phyloP scores from a whole-genome alignment of 371 early-diverging fungal genomes.

The Rhizomucor pusillus region DNA sequence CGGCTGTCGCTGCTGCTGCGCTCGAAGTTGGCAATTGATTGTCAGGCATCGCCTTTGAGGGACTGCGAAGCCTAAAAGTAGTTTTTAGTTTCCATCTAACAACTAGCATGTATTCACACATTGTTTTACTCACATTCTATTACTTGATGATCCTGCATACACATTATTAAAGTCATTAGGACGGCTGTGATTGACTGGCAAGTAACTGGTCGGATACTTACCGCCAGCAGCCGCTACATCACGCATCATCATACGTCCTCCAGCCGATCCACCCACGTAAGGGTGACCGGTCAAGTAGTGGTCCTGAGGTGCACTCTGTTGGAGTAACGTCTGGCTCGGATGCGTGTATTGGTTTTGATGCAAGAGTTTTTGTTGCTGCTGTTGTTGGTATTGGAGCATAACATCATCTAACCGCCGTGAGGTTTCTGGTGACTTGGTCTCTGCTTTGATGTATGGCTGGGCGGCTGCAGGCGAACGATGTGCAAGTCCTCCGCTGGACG shows the following conservation, averaged over 20 bases:
- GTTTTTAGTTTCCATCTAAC: conserved; percentile 2
- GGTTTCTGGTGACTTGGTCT: conserved; percentile 45
- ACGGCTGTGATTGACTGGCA: conserved; percentile 1
- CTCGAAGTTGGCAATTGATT: conserved; percentile 1
- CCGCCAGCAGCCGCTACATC: conserved; percentile 29
- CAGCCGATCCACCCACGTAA: conserved; percentile 24
- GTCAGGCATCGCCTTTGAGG: conserved; percentile 23
- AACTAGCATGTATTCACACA: conserved; percentile 22
- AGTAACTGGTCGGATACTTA: conserved; percentile 28
- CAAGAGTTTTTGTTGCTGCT: conserved; percentile 29
- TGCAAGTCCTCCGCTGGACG: conserved; percentile 22
- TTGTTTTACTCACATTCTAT: conserved; percentile 28
- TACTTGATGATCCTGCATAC: conserved; percentile 13
- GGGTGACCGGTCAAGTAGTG: conserved; percentile 27
- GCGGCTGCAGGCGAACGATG: conserved; percentile 15
- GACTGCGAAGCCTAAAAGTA: conserved; percentile 32
- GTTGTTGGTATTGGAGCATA: conserved; percentile 51
- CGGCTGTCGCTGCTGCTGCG: conserved; percentile 3
- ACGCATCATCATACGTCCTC: conserved; percentile 37
- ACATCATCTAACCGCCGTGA: conserved; percentile 50
- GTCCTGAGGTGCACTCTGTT: conserved; percentile 20
- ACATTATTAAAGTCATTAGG: not conserved
- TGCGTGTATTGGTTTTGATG: conserved; percentile 20
- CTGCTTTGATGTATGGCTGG: conserved; percentile 32
- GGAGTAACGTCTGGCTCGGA: conserved; percentile 11